Percentiles rank a stretch among this genome's conserved stretches.
These are phyloP conservation scores for Lagerstroemia speciosa DNA, from an alignment of 345 rosid species.

Conservation along the genomic window DNA sequence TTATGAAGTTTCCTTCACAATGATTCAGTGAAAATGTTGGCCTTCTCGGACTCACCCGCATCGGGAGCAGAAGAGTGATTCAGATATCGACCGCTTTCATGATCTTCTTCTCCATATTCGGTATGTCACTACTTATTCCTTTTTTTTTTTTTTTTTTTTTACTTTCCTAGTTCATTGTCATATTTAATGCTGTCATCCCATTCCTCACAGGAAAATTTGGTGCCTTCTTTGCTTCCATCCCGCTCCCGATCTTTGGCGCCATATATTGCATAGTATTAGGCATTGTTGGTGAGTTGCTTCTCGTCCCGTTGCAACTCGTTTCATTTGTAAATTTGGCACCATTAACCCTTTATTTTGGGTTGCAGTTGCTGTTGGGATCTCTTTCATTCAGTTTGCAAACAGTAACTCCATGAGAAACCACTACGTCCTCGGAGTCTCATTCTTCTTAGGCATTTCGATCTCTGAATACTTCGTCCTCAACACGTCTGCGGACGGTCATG, in stretches of 20 bases:
- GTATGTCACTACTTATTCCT: conserved; percentile 27
- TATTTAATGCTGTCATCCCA: neutral
- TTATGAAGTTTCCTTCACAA: conserved; percentile 1
- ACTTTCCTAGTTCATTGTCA: neutral
- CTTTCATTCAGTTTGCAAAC: conserved; percentile 80
- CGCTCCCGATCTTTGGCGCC: conserved; percentile 84
- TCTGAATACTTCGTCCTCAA: conserved; percentile 59
- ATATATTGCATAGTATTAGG: conserved; percentile 83
- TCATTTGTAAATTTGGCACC: neutral
- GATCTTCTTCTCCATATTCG: conserved; percentile 96
- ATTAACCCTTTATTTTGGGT: neutral
- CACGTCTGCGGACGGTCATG: conserved; percentile 45
- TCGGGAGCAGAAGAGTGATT: conserved; percentile 94
- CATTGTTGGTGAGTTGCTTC: conserved; percentile 62
- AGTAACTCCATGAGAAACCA: conserved; percentile 81
- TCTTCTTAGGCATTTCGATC: conserved; percentile 81
- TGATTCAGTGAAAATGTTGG: conserved; percentile 90
- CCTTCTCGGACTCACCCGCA: conserved; percentile 76
- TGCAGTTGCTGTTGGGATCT: conserved; percentile 77
- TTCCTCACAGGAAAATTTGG: conserved; percentile 73
- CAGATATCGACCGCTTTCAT: conserved; percentile 92
- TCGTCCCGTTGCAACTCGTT: neutral
- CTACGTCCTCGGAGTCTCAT: conserved; percentile 69
- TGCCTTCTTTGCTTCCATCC: conserved; percentile 95
- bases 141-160: no score